Base-by-base conservation (phyloP, 1,284 basidiomycete species). In the Grifola frondosa region DNA sequence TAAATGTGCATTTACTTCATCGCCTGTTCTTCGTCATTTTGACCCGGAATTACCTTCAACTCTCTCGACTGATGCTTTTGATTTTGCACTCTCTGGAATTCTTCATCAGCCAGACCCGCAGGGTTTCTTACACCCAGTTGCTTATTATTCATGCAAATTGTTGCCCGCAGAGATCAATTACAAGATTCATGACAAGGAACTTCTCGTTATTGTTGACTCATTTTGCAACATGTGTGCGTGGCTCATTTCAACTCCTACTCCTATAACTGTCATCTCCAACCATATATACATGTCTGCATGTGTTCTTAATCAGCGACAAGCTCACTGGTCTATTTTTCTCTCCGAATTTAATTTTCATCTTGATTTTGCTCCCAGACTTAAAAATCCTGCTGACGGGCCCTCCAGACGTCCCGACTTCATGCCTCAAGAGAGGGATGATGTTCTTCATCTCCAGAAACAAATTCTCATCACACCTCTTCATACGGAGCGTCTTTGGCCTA, bases 251-350 rank as follows among this genome's bases (percentile, higher is more conserved):
- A 53, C 57, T 6, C 37, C 45, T 5, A n/a, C 30, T 4, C 54
- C 57, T 1, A 51, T 68, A 29, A 48, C 52, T 3, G 55, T 65
- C 19, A 46, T 61, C 12, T 53, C 54, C 19, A 61, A 70, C 40
- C 66, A 70, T 41, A 62, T 62, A 40, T 69, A 69, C 28, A 63
- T 60, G 57, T 39, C 54, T 15, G 50, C 63, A 28, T 48, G 57
- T 2, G 33, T 56, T 20, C 60, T 75, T 3, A 70, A 63, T 37
- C 54, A 64, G n/a, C 55, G 64, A 3, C 73, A 76, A 51, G 67
- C 63, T 1, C 56, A 64, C 12, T 74, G 72, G 71, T 50, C 61
- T 3, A 62, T 69, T 46, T 54, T 58, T 53, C 36, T 66, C 59
- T 20, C 49, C 43, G 3, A 65, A 54, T 68, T 53, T 56, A 62